Evolutionary conservation across 108 stramenopile species (phyloP), one percentile per base, ranked within the genome.

Genomic region (Schizochytrium sp.): DNA sequence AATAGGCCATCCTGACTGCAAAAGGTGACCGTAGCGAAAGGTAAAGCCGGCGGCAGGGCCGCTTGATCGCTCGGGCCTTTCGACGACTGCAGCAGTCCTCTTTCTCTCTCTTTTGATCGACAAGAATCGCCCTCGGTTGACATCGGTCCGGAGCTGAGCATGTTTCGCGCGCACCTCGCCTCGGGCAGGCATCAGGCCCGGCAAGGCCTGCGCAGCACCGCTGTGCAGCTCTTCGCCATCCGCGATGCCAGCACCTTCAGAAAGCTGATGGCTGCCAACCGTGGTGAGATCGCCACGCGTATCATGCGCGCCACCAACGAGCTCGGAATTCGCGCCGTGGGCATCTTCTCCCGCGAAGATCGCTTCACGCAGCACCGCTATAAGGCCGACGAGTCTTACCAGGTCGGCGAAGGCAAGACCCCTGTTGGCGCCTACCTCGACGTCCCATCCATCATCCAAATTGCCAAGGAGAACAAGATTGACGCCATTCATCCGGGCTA

Each of bases 301-400:
- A 98, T 98, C 92, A 95, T 96, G 92, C 94, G 98, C 10, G 97
- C 96, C 16, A 93, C 93, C 8, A 96, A 95, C 48, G 97, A 98
- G 92, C 91, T 94, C 8, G 93, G 93, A 5, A 60, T 91, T 14
- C 34, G 60, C 51, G 96, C 97, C 5, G 96, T 96, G 25, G 96
- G 95, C 29, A 94, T 98, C 72, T 97, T 96, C 92, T 91, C 89
- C 41, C 57, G 95, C 45, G 96, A 97, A 92, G 97, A 97, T 91
- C 95, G 98, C 14, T 98, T 97, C 94, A 97, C 97, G 29, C 97
- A 97, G 90, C 98, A 98, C 93, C 93, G 97, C 16, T 98, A 97
- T 94, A 98, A 97, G 92, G 96, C 97, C 23, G 98, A 98, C 76
- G 96, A 97, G 92, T 94, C 95, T 72, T 97, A 95, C 91, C 72